A percentile compares a stretch with the other conserved stretches of the same genome.
These are phyloP conservation scores for Suillus brevipes DNA, from an alignment of 768 basidiomycete species.

Conservation along the genomic window DNA sequence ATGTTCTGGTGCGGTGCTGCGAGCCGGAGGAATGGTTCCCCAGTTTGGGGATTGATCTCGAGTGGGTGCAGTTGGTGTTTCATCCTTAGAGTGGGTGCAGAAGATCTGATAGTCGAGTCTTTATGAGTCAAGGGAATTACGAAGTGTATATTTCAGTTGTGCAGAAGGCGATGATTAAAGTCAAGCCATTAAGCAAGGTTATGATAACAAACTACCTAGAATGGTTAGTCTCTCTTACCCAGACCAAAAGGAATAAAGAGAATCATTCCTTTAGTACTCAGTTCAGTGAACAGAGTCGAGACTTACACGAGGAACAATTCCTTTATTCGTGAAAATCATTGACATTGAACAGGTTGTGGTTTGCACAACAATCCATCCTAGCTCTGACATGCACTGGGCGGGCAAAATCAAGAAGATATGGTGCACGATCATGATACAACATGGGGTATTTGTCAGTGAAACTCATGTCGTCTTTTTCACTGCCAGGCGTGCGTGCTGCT, in stretches of 20 bases:
- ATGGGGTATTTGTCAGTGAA: neutral
- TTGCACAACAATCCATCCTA: neutral
- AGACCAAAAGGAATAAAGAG: neutral
- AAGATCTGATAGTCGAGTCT: neutral
- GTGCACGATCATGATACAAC: too few species aligned
- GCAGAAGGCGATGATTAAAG: neutral
- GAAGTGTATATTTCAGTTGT: neutral
- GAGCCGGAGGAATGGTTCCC: conserved; percentile 58
- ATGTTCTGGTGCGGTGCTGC: conserved; percentile 50
- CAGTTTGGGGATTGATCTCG: conserved; percentile 40
- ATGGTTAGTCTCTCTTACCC: neutral
- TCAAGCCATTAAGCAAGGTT: neutral
- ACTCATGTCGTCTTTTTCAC: conserved; percentile 17
- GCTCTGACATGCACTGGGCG: neutral
- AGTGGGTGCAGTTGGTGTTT: conserved; percentile 37
- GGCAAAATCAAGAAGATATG: neutral
- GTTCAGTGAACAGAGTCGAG: neutral
- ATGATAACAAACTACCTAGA: neutral
- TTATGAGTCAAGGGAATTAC: neutral
- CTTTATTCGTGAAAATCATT: neutral
- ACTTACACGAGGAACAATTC: neutral
- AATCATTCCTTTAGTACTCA: neutral
- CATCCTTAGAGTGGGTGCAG: neutral
- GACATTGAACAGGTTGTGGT: neutral
- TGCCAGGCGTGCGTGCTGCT: conserved; percentile 24